Evolutionary conservation across 1,139 yeast species (phyloP), one percentile per base, ranked within the genome.

Genomic region (Pichia sp.): DNA sequence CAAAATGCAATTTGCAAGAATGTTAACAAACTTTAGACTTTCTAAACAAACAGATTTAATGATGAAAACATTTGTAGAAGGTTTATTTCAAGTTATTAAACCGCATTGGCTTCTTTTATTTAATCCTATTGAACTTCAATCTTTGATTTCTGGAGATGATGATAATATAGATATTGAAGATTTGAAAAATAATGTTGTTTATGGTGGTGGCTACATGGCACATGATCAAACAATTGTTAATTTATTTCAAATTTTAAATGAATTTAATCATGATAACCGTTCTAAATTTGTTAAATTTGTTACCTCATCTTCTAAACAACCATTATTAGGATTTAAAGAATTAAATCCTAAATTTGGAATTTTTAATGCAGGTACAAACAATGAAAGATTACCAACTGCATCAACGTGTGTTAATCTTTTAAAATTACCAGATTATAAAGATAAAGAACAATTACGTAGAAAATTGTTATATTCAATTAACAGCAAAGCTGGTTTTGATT

Each of bases 271-370:
- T 2, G 72, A 71, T 16, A 86, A 87, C 45, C 68, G 78, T 50
- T 68, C 74, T 24, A 72, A 75, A 47, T 72, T 91, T 45, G 63
- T 89, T 29, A 83, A 85, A 57, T 91, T 88, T 65, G 96, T 86
- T 20, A 91, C 97, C 0, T 84, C 96, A 0, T 95, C 87, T 1
- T 80, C 95, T 1, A 73, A 91, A 48, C 95, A 96, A 0, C 98
- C 99, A 1, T 66, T 91, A 28, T 68, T 86, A 23, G 99, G 99
- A 1, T 91, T 91, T 59, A 69, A 72, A 3, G 76, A 79, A 7
- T 67, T 93, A 39, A 65, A 64, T 28, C 98, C 99, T 0, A 69
- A 69, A 43, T 88, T 91, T 64, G 95, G 95, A 2, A 83, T 91
- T 35, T 63, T 87, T 37, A 78, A 79, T 52, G 74, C 82, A 1